A percentile compares a stretch with the other conserved stretches of the same genome.
phyloP scores from a whole-genome alignment of 257 asterid species.

The Salvia hispanica region DNA sequence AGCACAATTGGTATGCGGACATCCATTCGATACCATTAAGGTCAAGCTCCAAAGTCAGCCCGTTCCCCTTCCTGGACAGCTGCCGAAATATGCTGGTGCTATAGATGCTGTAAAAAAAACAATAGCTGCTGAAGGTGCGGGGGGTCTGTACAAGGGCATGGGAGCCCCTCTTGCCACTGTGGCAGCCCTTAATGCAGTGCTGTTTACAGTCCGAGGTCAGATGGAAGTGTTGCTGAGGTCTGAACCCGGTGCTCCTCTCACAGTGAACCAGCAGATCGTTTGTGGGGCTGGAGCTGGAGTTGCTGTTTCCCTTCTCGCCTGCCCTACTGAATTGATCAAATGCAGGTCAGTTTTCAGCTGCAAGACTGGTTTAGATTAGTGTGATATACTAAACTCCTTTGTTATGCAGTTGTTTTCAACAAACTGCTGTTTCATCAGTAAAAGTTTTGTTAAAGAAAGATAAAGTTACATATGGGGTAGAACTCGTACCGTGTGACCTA shows the following conservation, averaged over 20 bases:
- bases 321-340: slow-evolving; percentile 89
- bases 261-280: slow-evolving; percentile 70
- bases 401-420: neutral
- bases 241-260: slow-evolving; percentile 68
- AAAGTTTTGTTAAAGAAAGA: too few species aligned
- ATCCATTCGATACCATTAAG: slow-evolving; percentile 95
- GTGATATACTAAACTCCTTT: neutral
- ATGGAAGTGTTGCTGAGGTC: slow-evolving; percentile 75
- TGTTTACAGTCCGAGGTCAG: slow-evolving; percentile 81
- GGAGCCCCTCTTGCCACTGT: slow-evolving; percentile 98
- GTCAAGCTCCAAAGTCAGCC: slow-evolving; percentile 99
- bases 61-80: slow-evolving; percentile 76
- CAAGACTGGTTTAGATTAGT: neutral
- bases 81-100: slow-evolving; percentile 76
- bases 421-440: neutral
- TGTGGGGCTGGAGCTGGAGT: slow-evolving; percentile 95
- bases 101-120: slow-evolving; percentile 90
- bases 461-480: too few species aligned
- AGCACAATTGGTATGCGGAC: slow-evolving; percentile 83
- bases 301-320: slow-evolving; percentile 80
- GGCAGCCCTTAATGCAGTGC: slow-evolving; percentile 84
- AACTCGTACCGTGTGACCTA: neutral
- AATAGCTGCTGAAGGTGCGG: slow-evolving; percentile 85
- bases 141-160: slow-evolving; percentile 94
- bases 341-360: slow-evolving; percentile 60